These are phyloP conservation scores for Pterula multifida DNA, from an alignment of 1,284 basidiomycete genomes.

Conservation along the genomic window DNA sequence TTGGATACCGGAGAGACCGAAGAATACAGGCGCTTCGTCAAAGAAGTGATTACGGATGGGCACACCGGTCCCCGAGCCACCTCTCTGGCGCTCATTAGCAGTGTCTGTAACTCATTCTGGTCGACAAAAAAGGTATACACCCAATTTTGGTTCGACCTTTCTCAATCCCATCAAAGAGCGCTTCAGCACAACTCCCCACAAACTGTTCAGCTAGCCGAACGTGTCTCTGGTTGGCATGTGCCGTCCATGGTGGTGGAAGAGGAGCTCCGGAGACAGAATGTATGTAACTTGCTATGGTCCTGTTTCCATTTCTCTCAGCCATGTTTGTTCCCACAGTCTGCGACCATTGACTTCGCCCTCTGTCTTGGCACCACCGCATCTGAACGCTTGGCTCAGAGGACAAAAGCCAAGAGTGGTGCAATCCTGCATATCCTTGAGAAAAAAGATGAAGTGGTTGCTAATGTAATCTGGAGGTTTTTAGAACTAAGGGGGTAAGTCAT, in stretches of 20 bases:
- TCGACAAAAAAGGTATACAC: slow-evolving; percentile 58
- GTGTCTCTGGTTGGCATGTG: slow-evolving; percentile 90
- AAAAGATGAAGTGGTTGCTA: slow-evolving; percentile 97
- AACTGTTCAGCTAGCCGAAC: slow-evolving; percentile 79
- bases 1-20: slow-evolving; percentile 91
- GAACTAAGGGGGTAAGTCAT: slow-evolving; percentile 84
- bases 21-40: slow-evolving; percentile 91
- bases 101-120: slow-evolving; percentile 74
- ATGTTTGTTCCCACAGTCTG: slow-evolving; percentile 44
- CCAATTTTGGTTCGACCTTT: slow-evolving; percentile 59
- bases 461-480: slow-evolving; percentile 96
- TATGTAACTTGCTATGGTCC: slow-evolving; percentile 38
- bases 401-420: slow-evolving; percentile 43
- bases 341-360: slow-evolving; percentile 94
- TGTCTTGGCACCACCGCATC: slow-evolving; percentile 85
- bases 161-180: slow-evolving; percentile 37
- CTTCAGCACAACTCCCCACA: slow-evolving; percentile 68
- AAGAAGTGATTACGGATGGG: slow-evolving; percentile 90
- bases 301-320: slow-evolving; percentile 9
- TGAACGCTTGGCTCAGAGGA: slow-evolving; percentile 69
- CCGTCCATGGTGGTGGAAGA: slow-evolving; percentile 82
- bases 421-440: slow-evolving; percentile 64
- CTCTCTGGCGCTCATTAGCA: slow-evolving; percentile 75
- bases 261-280: slow-evolving; percentile 87
- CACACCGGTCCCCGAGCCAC: slow-evolving; percentile 88